Base-by-base conservation (phyloP, 2,329 filamentous ascomycete genomes). In the Penicillium concentricum region DNA sequence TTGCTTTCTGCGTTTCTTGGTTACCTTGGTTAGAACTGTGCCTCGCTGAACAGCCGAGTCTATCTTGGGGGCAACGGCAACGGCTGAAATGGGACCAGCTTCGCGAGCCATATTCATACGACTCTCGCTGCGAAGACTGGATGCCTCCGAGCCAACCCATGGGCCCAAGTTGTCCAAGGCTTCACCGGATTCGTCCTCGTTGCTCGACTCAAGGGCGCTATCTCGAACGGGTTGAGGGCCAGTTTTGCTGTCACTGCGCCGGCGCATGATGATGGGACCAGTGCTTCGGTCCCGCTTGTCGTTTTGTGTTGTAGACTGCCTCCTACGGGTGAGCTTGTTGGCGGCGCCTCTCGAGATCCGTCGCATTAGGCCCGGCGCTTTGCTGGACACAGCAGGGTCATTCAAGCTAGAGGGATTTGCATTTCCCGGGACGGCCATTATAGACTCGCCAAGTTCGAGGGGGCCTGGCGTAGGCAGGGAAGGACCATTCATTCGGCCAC, bases 241-340 rank as follows among this genome's bases (percentile, higher is more conserved):
- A 62, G 85, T 90, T 74, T 90, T 94, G 78, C 92, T 96, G 73
- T 95, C 92, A 73, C 92, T 97, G 63, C 92, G 87, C 56, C 91
- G 84, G 60, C 93, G 87, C 74, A 96, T 85, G 51, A 96, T 89
- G 54, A 92, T 89, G 2, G 94, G 94, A 0, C 94, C 94, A 26
- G 92, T 88, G 70, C 92, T 97, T 60, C 90, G 87, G 69, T 97
- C 92, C 41, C 92, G 87, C 71, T 88, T 91, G 59, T 87, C 86
- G 20, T 89, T 84, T 43, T 89, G 84, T 1, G 87, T 87, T 3
- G 90, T 92, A 16, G 91, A 95, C 60, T 89, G 87, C 59, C 92
- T 84, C 61, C 92, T 86, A 58, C 87, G 83, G 38, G 71, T 86
- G 72, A 80, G 88, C 76, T 82, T 87, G 74, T 85, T 87, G 45